Evolutionary conservation across 2,329 filamentous ascomycete species (phyloP).

Genomic region (Pestalotiopsis sp.): DNA sequence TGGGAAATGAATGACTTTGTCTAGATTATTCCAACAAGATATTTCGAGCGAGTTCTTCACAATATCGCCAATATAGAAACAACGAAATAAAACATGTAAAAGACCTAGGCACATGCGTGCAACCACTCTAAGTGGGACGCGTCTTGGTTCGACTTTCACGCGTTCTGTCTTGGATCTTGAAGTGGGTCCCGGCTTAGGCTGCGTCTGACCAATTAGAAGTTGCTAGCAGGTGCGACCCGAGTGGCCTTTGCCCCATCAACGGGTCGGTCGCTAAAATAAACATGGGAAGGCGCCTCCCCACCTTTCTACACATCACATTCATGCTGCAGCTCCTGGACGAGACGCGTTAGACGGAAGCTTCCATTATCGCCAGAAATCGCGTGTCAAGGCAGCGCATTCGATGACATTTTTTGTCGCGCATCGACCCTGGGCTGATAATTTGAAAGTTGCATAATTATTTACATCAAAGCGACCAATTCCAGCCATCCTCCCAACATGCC

Average conservation of each 20-base stretch:
- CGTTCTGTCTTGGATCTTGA: neutral
- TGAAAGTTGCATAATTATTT: too few species aligned
- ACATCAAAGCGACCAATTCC: too few species aligned
- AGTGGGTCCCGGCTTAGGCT: neutral
- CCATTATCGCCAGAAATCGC: neutral
- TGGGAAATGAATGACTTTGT: neutral
- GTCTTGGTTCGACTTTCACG: neutral
- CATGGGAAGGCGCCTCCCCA: neutral
- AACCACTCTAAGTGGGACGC: conserved; percentile 9
- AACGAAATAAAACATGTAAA: neutral
- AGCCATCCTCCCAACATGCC: conserved; percentile 33
- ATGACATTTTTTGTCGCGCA: neutral
- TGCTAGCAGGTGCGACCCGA: neutral
- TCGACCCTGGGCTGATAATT: neutral
- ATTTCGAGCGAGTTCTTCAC: neutral
- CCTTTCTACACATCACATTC: neutral
- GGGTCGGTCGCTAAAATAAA: conserved; percentile 4
- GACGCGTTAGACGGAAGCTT: neutral
- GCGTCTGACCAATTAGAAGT: neutral
- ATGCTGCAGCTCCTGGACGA: neutral
- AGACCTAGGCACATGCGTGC: neutral
- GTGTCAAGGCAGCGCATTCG: neutral
- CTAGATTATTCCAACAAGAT: neutral
- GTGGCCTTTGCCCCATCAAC: conserved; percentile 2
- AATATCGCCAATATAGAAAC: neutral